Percentiles rank a stretch among this genome's conserved stretches.
phyloP scores from a whole-genome alignment of 2,329 filamentous ascomycete species.

The Teratosphaeria viscida region DNA sequence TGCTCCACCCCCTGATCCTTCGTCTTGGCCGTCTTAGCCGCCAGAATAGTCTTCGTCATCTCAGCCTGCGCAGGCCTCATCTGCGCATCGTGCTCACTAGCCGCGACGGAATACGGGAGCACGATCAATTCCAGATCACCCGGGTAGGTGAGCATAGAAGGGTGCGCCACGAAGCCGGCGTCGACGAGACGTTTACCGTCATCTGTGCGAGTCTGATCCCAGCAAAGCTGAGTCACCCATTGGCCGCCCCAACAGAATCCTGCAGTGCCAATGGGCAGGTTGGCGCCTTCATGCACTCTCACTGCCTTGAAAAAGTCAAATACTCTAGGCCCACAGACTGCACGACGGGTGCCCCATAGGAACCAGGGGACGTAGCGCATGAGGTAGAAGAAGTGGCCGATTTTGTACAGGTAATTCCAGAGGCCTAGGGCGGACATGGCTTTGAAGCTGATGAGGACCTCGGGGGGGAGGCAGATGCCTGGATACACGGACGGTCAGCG shows the following conservation, averaged over 20 bases:
- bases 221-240: slow-evolving; percentile 25
- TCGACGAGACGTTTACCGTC: slow-evolving; percentile 23
- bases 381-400: slow-evolving; percentile 17
- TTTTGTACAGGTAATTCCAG: slow-evolving; percentile 22
- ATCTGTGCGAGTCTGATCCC: slow-evolving; percentile 19
- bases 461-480: slow-evolving; percentile 18
- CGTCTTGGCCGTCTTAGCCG: slow-evolving; percentile 24
- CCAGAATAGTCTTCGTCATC: slow-evolving; percentile 23
- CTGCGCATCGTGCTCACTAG: slow-evolving; percentile 18
- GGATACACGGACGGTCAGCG: background rate
- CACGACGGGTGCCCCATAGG: slow-evolving; percentile 11
- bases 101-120: slow-evolving; percentile 26
- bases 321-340: slow-evolving; percentile 18
- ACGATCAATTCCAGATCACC: slow-evolving; percentile 25
- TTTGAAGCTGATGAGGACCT: slow-evolving; percentile 21
- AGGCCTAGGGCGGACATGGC: slow-evolving; percentile 21
- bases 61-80: slow-evolving; percentile 24
- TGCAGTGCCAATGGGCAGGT: slow-evolving; percentile 24
- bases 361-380: slow-evolving; percentile 19
- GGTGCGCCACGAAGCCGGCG: slow-evolving; percentile 27
- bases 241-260: slow-evolving; percentile 27
- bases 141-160: slow-evolving; percentile 24
- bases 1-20: slow-evolving; percentile 25
- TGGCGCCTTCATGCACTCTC: slow-evolving; percentile 17
- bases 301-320: slow-evolving; percentile 20